Evolutionary conservation across 2,329 filamentous ascomycete species (phyloP).

Genomic region (Neocucurbitaria cava): DNA sequence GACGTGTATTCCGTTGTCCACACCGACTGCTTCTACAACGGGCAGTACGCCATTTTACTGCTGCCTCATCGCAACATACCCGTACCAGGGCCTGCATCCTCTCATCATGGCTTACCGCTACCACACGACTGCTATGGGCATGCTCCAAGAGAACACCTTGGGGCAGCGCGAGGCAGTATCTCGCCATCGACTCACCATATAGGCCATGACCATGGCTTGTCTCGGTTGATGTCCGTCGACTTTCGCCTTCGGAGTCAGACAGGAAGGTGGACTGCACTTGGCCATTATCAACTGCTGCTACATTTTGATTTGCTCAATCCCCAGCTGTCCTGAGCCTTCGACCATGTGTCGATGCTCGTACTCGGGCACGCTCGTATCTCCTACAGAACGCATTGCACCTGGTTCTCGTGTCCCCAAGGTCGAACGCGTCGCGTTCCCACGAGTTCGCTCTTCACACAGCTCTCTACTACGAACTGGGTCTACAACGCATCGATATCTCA

Average conservation of each 20-base stretch:
- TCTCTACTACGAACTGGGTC: neutral
- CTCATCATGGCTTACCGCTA: neutral
- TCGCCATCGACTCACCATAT: neutral
- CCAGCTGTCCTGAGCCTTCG: neutral
- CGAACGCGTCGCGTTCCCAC: neutral
- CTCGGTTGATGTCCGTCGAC: neutral
- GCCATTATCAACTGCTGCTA: neutral
- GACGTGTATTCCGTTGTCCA: neutral
- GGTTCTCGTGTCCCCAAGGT: neutral
- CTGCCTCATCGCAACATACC: neutral
- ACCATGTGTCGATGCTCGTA: neutral
- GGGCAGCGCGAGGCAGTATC: neutral
- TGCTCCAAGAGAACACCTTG: neutral
- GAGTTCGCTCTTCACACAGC: neutral
- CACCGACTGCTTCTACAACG: neutral
- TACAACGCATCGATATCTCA: neutral
- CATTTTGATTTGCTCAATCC: neutral
- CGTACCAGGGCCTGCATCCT: neutral
- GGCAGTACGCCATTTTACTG: neutral
- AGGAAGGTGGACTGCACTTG: neutral
- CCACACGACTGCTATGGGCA: neutral
- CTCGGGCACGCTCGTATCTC: neutral
- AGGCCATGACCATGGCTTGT: neutral
- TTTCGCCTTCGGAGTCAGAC: neutral
- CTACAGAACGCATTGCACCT: neutral